Percentiles rank a stretch among this genome's conserved stretches.
Evolutionary conservation across 225 moss, liverwort and hornwort genomes (phyloP).

Genomic region (Anthoceros angustus): DNA sequence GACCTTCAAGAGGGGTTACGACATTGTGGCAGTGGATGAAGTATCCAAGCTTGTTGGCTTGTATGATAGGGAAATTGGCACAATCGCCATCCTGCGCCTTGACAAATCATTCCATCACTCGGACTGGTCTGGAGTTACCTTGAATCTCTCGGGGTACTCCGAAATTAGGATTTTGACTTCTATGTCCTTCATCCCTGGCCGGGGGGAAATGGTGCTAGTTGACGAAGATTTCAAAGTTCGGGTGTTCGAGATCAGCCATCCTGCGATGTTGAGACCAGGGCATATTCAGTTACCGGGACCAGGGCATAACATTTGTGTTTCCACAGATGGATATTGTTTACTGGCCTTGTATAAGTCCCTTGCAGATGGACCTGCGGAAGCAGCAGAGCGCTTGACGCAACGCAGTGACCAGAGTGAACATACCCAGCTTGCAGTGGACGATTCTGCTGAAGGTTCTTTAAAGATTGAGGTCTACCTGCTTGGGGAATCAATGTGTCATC

Average conservation of each 20-base stretch:
- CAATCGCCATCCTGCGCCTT: constrained; percentile 15
- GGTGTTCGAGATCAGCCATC: constrained; percentile 25
- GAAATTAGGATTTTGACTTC: constrained; percentile 16
- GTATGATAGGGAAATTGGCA: constrained; percentile 7
- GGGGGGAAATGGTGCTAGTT: constrained; percentile 29
- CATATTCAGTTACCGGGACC: constrained; percentile 12
- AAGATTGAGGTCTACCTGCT: constrained; percentile 27
- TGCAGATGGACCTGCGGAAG: no score
- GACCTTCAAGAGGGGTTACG: constrained; percentile 8
- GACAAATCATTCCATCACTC: constrained; percentile 20
- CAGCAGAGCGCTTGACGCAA: no score
- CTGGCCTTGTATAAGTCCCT: constrained; percentile 12
- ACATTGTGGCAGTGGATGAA: constrained; percentile 37
- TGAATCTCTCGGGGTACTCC: constrained; percentile 10
- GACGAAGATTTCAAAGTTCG: constrained; percentile 16
- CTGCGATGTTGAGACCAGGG: constrained; percentile 23
- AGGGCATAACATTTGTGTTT: constrained; percentile 20
- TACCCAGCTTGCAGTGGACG: no score
- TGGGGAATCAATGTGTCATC: constrained; percentile 12
- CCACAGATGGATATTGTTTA: constrained; percentile 31
- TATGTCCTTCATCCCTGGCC: constrained; percentile 42
- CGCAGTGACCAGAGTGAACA: no score
- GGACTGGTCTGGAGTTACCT: constrained; percentile 19
- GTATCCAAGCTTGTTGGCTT: constrained; percentile 20
- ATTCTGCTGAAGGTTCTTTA: no score